phyloP scores from a whole-genome alignment of 129 eudicot genomes.

The Flaveria robusta region DNA sequence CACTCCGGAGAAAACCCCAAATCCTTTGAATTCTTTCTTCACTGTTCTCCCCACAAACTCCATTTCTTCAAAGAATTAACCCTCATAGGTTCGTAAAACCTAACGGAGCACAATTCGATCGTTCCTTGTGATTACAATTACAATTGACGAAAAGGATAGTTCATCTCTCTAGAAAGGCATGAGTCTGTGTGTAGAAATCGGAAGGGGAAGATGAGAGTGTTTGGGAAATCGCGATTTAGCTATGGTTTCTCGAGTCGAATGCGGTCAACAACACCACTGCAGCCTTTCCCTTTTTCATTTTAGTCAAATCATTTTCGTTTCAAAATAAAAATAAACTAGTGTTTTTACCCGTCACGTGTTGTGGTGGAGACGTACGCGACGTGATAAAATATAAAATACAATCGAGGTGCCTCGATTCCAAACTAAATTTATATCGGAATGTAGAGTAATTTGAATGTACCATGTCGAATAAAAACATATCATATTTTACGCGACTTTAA shows the following conservation, averaged over 20 bases:
- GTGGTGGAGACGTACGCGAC: too few species aligned
- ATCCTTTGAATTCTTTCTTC: slow-evolving; percentile 51
- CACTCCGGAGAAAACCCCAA: slow-evolving; percentile 51
- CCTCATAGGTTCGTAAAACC: slow-evolving; percentile 15
- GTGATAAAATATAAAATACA: too few species aligned
- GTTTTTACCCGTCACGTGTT: too few species aligned
- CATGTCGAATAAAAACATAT: too few species aligned
- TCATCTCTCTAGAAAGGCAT: neutral
- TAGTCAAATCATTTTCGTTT: neutral
- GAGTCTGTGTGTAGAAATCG: neutral
- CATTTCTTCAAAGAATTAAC: slow-evolving; percentile 36
- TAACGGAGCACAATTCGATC: neutral
- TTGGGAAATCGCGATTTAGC: neutral
- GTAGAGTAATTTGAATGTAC: too few species aligned
- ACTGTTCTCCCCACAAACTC: slow-evolving; percentile 66
- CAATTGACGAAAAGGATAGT: neutral
- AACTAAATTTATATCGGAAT: too few species aligned
- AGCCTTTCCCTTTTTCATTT: neutral
- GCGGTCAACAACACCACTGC: neutral
- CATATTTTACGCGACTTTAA: too few species aligned
- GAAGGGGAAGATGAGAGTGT: neutral
- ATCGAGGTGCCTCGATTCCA: too few species aligned
- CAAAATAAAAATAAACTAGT: neutral
- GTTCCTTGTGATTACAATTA: neutral
- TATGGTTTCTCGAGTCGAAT: neutral